Base-by-base conservation (phyloP, 345 rosid genomes). In the Viola odorata region DNA sequence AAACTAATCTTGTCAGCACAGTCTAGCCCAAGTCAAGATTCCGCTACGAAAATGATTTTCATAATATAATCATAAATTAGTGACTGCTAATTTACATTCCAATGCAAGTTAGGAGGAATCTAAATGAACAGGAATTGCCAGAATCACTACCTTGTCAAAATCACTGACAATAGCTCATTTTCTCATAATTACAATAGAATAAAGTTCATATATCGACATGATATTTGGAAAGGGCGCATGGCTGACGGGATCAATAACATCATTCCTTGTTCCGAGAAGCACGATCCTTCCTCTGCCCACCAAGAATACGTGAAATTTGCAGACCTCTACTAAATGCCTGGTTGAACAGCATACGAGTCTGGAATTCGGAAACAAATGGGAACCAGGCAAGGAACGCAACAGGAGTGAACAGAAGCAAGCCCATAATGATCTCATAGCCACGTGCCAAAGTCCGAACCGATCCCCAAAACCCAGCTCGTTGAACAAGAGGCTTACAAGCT, bases 301-400 rank as follows among this genome's bases (percentile, higher is more conserved):
- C 99, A 6, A 95, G 95, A 79, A 95, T 85, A 65, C 99, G 97
- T 7, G 97, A 95, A 75, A 95, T 95, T 77, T 95, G 97, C 66
- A 95, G 81, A 72, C 97, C 97, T 86, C 99, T 82, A 69, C 99
- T 95, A 77, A 95, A 95, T 12, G 97, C 99, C 74, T 95, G 99
- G 88, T 95, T 95, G 81, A 95, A 95, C 36, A 95, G 84, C 99
- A 95, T 95, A 39, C 99, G 97, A 8, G 99, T 95, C 70, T 95
- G 99, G 67, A 95, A 95, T 70, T 95, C 99, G 0, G 99, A 91
- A 48, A 95, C 97, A 53, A 95, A 95, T 0, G 97, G 99, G 68
- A 95, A 95, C 99, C 99, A 95, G 3, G 99, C 97, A 45, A 95
- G 78, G 83, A 95, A 95, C 17, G 97, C 97, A 41, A 95, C 97